Base-by-base conservation (phyloP, 2,329 filamentous ascomycete species). In the Penicillium brevicompactum region DNA sequence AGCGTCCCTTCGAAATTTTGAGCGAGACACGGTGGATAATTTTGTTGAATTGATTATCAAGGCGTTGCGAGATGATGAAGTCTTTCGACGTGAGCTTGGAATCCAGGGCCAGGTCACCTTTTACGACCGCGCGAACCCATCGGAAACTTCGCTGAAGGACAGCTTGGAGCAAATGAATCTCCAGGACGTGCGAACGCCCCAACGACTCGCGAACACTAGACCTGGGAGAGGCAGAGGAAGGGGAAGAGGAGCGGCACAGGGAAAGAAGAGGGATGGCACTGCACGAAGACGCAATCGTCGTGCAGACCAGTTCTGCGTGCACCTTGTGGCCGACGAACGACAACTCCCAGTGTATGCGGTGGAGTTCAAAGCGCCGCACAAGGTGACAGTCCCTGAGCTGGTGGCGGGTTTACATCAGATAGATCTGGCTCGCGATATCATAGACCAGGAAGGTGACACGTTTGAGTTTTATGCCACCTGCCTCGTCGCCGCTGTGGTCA, bases 301-400 rank as follows among this genome's bases (percentile, higher is more conserved):
- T 2, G 38, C 31, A 21, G 38, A 46, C 53, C 16, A 55, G 22
- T 55, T 38, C 37, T 55, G 18, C 30, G 24, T 42, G 10, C 11
- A 49, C 10, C 5, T 10, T 41, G 11, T 42, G n/a, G 44, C 46
- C 9, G 1, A 51, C 34, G 27, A 51, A 37, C 37, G 16, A 37
- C 31, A 13, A 11, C 4, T 5, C 51, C 65, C 57, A n/a, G 57
- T 61, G 4, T 60, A 65, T 59, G 59, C 63, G 14, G 61, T 71
- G 24, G 61, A 71, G 53, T 68, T 65, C 41, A 69, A 69, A 56
- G 65, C 67, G 10, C 67, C 62, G 8, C 61, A 70, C 24, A 68
- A 67, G 44, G 48, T 67, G 16, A 65, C 46, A 37, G 42, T 61
- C 11, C 30, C 59, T 43, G 55, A 69, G 55, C 51, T 69, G 5